Percentiles rank a stretch among this genome's conserved stretches.
Evolutionary conservation across 768 basidiomycete genomes (phyloP).

Genomic region (Hygrophoropsis aurantiaca): DNA sequence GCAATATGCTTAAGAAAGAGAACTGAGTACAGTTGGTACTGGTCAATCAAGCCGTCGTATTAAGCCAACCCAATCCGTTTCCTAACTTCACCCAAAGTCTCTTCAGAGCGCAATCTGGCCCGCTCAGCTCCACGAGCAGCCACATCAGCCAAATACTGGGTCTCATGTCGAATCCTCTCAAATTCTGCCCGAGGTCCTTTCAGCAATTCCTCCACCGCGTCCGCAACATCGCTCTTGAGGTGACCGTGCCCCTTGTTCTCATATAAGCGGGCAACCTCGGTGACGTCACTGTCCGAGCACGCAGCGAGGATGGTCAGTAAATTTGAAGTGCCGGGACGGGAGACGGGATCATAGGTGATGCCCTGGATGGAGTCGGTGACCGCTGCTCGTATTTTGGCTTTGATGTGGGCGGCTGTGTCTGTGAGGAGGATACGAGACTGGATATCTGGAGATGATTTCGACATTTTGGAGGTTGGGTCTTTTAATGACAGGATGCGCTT

Average conservation of each 20-base stretch:
- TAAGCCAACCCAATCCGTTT: constrained; percentile 56
- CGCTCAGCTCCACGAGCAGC: constrained; percentile 61
- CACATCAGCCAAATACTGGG: constrained; percentile 57
- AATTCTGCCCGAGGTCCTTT: constrained; percentile 69
- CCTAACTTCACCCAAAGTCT: constrained; percentile 70
- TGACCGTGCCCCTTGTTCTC: constrained; percentile 56
- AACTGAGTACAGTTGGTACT: background rate
- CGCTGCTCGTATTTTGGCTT: constrained; percentile 71
- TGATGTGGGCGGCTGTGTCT: constrained; percentile 62
- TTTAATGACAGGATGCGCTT: constrained; percentile 84
- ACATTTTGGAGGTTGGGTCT: constrained; percentile 90
- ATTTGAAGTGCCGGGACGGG: constrained; percentile 84
- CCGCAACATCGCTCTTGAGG: constrained; percentile 74
- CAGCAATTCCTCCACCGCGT: constrained; percentile 69
- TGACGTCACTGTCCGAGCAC: constrained; percentile 52
- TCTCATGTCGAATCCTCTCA: constrained; percentile 58
- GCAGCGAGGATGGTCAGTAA: constrained; percentile 78
- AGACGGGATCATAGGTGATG: constrained; percentile 77
- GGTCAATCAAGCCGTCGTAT: constrained; percentile 4
- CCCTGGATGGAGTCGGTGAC: constrained; percentile 81
- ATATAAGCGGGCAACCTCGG: constrained; percentile 49
- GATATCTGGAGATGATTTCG: constrained; percentile 82
- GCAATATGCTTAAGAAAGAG: no score
- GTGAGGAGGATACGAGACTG: constrained; percentile 86
- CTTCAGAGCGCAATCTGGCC: constrained; percentile 60